These are phyloP conservation scores for Ophiostoma australiae DNA, from an alignment of 2,329 filamentous ascomycete genomes.

Conservation along the genomic window DNA sequence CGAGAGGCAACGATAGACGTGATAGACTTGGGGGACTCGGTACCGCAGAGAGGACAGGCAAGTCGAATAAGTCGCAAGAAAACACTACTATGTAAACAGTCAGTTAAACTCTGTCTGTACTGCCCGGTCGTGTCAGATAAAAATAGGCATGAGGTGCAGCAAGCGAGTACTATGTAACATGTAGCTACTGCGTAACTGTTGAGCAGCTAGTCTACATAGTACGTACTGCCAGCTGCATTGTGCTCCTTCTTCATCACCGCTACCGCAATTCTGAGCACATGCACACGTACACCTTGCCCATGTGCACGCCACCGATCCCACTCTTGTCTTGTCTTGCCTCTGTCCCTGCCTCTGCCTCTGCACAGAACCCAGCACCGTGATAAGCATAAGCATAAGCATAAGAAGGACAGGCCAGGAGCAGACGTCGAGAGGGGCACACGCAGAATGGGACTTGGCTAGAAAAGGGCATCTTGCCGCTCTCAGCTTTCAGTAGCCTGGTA, in stretches of 20 bases:
- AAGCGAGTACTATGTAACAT: no score
- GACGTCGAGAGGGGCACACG: not conserved
- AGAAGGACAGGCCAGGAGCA: no score
- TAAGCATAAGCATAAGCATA: not conserved
- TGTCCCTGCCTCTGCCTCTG: not conserved
- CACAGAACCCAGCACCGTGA: not conserved
- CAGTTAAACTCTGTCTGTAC: not conserved
- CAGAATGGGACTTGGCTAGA: not conserved
- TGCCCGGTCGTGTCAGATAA: not conserved
- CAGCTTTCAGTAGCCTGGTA: not conserved
- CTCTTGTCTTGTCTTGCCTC: not conserved
- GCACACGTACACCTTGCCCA: conserved; percentile 15
- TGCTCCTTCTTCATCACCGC: not conserved
- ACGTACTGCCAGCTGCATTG: no score
- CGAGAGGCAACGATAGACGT: no score
- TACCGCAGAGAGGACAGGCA: not conserved
- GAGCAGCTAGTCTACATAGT: no score
- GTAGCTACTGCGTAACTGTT: not conserved
- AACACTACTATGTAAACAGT: not conserved
- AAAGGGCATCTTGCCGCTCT: conserved; percentile 1
- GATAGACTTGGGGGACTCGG: not conserved
- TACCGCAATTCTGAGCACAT: not conserved
- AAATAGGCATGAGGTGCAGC: not conserved
- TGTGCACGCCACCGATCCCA: not conserved
- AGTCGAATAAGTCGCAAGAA: not conserved